phyloP scores from a whole-genome alignment of 306 rosid genomes.

The Gillenia trifoliata region DNA sequence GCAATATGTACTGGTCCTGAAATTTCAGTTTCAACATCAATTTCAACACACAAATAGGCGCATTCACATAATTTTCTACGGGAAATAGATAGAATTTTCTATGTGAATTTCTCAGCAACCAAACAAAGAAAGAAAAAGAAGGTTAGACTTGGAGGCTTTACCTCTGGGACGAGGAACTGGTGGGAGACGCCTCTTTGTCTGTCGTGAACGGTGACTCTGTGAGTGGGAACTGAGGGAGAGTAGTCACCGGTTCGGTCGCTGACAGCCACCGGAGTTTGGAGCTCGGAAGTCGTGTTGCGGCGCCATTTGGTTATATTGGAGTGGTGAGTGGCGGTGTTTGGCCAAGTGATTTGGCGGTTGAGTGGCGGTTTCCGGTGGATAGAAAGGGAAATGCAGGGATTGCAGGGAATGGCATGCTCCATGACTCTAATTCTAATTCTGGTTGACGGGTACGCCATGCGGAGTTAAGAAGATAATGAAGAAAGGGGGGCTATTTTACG shows the following conservation, averaged over 20 bases:
- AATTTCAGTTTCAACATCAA: constrained; percentile 2
- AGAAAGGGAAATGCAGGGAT: constrained; percentile 26
- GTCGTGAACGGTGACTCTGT: constrained; percentile 87
- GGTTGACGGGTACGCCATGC: not conserved
- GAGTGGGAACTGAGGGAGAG: constrained; percentile 46
- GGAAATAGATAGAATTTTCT: not conserved
- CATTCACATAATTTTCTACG: not conserved
- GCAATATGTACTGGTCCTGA: constrained; percentile 95
- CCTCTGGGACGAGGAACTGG: constrained; percentile 92
- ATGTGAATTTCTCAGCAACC: not conserved
- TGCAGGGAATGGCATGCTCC: constrained; percentile 59
- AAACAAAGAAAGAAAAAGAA: not conserved
- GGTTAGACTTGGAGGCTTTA: constrained; percentile 5
- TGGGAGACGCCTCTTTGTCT: constrained; percentile 71
- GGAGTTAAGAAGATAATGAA: constrained; percentile 10
- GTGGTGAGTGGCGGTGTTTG: constrained; percentile 2
- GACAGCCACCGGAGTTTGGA: constrained; percentile 40
- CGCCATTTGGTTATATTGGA: constrained; percentile 31
- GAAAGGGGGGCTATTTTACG: not conserved
- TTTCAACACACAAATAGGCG: not conserved
- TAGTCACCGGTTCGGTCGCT: constrained; percentile 19
- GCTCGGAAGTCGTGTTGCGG: constrained; percentile 38
- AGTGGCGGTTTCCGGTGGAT: constrained; percentile 14
- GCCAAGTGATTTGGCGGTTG: constrained; percentile 15
- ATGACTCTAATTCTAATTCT: constrained; percentile 15